phyloP scores from a whole-genome alignment of 495 filamentous ascomycete species.

The Neurospora sp. region DNA sequence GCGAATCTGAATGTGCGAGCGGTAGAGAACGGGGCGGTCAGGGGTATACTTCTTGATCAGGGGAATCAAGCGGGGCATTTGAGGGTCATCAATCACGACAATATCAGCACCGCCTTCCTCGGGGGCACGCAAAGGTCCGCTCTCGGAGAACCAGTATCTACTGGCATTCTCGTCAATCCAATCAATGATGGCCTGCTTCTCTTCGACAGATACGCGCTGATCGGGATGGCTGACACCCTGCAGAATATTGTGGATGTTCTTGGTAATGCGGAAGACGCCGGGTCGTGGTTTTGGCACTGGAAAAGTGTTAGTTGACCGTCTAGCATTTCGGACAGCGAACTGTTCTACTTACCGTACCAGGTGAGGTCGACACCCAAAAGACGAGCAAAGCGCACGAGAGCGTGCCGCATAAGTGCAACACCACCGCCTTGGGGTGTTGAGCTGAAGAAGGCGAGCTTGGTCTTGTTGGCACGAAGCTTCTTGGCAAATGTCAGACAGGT shows the following conservation, averaged over 20 bases:
- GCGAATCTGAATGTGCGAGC: constrained; percentile 78
- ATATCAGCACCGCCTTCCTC: constrained; percentile 71
- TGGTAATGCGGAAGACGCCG: constrained; percentile 78
- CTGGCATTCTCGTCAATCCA: constrained; percentile 75
- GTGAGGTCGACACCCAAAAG: constrained; percentile 57
- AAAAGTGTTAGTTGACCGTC: constrained; percentile 22
- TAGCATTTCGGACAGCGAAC: constrained; percentile 22
- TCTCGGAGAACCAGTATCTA: constrained; percentile 62
- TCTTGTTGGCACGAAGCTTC: constrained; percentile 54
- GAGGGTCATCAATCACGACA: constrained; percentile 75
- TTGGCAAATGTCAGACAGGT: constrained; percentile 56
- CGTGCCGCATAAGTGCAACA: constrained; percentile 82
- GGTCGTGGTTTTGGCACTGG: constrained; percentile 74
- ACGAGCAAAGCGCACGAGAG: constrained; percentile 64
- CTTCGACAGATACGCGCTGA: constrained; percentile 50
- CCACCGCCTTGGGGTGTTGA: constrained; percentile 81
- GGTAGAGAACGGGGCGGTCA: constrained; percentile 67
- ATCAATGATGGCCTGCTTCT: constrained; percentile 50
- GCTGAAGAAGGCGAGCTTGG: constrained; percentile 77
- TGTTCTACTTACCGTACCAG: constrained; percentile 53
- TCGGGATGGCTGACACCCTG: constrained; percentile 64
- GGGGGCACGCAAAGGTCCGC: constrained; percentile 57
- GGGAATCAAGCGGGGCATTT: constrained; percentile 77
- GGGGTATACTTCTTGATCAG: constrained; percentile 64
- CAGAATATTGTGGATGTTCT: constrained; percentile 87